Evolutionary conservation across 257 asterid genomes (phyloP), one percentile per base, ranked within the genome.

Genomic region (Ehretia macrophylla): DNA sequence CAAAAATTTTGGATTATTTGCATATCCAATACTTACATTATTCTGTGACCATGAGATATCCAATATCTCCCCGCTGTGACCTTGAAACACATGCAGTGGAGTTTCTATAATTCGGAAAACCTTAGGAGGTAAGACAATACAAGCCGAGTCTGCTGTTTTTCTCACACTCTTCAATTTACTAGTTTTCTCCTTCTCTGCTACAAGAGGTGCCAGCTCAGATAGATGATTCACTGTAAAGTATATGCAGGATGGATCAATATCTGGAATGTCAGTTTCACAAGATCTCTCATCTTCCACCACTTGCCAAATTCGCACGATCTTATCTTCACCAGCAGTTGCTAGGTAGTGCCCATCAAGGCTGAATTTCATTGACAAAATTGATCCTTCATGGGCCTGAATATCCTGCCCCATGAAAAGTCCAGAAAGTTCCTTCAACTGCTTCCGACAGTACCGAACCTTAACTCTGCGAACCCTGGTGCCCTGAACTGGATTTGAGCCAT

Each of bases 251-350:
- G 91, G 92, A 67, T 91, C 96, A 2, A 68, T 76, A 51, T 85
- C 92, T 11, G 92, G 85, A 22, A 84, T 60, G 62, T 85, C 90
- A 10, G 42, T 47, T 13, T 78, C 78, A 37, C 80, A 72, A 14
- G 77, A 75, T 78, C 90, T 82, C 56, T 84, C 94, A 59, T 82
- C 94, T 75, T 85, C 96, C 67, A 84, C 80, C 58, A 88, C 88
- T 79, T 83, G 81, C 98, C 98, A 91, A n/a, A 91, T 67, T 44
- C 78, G 78, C 63, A 91, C 85, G 64, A 81, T 38, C 80, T 65
- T 78, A 77, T 91, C 98, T 63, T 85, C 96, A 23, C 98, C 98
- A 1, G 94, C 96, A 53, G 90, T 91, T n/a, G 96, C 98, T 11
- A 91, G 67, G 57, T 75, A 82, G 64, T 77, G 90, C 14, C 98